Evolutionary conservation across 495 filamentous ascomycete genomes (phyloP).

Genomic region (Letharia columbiana): DNA sequence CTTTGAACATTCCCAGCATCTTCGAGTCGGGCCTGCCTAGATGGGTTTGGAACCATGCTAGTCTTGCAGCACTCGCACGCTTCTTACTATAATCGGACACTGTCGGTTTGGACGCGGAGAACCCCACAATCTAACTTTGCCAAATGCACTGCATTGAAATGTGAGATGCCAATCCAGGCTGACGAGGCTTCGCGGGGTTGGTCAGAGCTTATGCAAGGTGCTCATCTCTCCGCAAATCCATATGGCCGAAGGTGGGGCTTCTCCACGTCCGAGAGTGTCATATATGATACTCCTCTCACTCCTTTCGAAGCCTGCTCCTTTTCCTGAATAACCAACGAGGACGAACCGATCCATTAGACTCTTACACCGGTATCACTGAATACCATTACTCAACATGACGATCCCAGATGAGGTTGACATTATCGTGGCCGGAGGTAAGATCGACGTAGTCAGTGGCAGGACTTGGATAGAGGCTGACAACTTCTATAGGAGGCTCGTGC

Average conservation of each 20-base stretch:
- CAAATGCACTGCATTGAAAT: background rate
- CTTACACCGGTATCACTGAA: background rate
- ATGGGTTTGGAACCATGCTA: background rate
- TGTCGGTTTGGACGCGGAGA: background rate
- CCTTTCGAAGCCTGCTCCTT: background rate
- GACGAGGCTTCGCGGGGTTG: constrained; percentile 10
- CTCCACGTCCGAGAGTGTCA: background rate
- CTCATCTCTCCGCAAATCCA: constrained; percentile 3
- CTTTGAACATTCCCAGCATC: no score
- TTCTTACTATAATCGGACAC: background rate
- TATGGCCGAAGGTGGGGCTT: constrained; percentile 10
- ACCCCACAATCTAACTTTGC: background rate
- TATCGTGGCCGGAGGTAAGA: constrained; percentile 64
- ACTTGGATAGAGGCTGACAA: background rate
- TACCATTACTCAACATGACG: constrained; percentile 28
- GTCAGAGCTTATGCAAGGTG: background rate
- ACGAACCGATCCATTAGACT: background rate
- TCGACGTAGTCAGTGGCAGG: background rate
- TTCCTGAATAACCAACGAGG: background rate
- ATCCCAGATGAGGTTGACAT: constrained; percentile 71
- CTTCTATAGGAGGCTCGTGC: constrained; percentile 43
- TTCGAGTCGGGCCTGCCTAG: no score
- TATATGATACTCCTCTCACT: background rate
- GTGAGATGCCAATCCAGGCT: background rate
- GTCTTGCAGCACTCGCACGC: background rate